These are phyloP conservation scores for Candida boidinii DNA, from an alignment of 805 yeast genomes.

Conservation along the genomic window DNA sequence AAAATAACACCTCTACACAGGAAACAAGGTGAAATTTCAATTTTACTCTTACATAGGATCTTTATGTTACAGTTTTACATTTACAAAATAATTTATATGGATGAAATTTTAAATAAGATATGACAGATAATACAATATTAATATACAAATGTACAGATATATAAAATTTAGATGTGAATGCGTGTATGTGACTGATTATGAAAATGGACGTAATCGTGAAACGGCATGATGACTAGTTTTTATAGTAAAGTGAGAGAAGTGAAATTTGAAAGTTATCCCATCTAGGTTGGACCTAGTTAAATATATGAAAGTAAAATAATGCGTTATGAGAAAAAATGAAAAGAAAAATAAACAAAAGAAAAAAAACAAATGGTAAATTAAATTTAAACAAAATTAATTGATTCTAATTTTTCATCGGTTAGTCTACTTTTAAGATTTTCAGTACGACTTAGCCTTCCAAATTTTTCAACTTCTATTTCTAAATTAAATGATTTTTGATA, in stretches of 20 bases:
- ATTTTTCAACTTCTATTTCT: slow-evolving; percentile 20
- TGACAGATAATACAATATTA: no score
- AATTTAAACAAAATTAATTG: slow-evolving; percentile 30
- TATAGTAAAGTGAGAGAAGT: background rate
- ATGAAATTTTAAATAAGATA: no score
- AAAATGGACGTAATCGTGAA: background rate
- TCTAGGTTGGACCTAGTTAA: no score
- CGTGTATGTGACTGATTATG: no score
- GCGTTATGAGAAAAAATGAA: background rate
- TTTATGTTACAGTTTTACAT: no score
- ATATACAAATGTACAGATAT: no score
- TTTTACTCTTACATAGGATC: no score
- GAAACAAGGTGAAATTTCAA: no score
- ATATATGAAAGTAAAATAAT: background rate
- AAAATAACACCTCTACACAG: no score
- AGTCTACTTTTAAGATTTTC: slow-evolving; percentile 19
- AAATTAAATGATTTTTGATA: slow-evolving; percentile 13
- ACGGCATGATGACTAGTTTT: background rate
- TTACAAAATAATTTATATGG: no score
- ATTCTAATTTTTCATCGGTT: slow-evolving; percentile 39
- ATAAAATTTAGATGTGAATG: background rate
- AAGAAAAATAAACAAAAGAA: background rate
- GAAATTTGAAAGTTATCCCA: background rate
- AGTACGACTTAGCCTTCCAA: slow-evolving; percentile 14
- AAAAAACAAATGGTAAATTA: background rate